Base-by-base conservation (phyloP, 805 yeast species). In the Cyberlindnera bimundalis region DNA sequence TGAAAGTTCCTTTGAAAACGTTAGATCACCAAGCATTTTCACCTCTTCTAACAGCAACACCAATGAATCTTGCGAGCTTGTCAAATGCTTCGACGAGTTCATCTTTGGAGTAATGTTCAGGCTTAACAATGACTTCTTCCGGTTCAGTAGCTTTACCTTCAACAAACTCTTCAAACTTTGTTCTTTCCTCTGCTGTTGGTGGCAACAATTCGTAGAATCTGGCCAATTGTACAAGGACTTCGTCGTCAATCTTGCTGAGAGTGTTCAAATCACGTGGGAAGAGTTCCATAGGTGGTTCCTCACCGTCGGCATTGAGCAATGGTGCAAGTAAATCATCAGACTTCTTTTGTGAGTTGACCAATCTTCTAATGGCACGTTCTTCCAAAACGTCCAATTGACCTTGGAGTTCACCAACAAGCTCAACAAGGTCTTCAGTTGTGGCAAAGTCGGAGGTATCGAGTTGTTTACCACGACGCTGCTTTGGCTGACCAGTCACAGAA, bases 371-470 rank as follows among this genome's bases (percentile, higher is more conserved):
- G 14, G 84, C 75, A 51, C 95, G 74, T 50, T 85, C 86, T 57
- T 90, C 98, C 25, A 84, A 59, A 18, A 74, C 67, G 39, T 85
- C 90, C 55, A 90, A 70, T 63, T 90, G 97, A 8, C 86, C 85
- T 62, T 90, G 97, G 41, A 90, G 66, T 61, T 90, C 98, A 10
- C 86, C 87, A 12, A 89, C 97, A 33, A 90, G 68, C 57, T 87
- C 91, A 4, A 84, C 84, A 11, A 90, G 65, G 56, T 91, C 98
- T 43, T 85, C 95, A 50, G 86, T 83, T 4, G 91, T 79, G 27
- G 81, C 86, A 48, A 72, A 81, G 47, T 82, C 87, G 4, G 73
- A 59, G 1, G 77, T 58, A 44, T 77, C 82, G 37, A 46, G 13
- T 28, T 32, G 39, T 30, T 40, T 40, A 11, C 33, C 41, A 39